Base-by-base conservation (phyloP, 805 yeast genomes). In the Hanseniaspora hatyaiensis region DNA sequence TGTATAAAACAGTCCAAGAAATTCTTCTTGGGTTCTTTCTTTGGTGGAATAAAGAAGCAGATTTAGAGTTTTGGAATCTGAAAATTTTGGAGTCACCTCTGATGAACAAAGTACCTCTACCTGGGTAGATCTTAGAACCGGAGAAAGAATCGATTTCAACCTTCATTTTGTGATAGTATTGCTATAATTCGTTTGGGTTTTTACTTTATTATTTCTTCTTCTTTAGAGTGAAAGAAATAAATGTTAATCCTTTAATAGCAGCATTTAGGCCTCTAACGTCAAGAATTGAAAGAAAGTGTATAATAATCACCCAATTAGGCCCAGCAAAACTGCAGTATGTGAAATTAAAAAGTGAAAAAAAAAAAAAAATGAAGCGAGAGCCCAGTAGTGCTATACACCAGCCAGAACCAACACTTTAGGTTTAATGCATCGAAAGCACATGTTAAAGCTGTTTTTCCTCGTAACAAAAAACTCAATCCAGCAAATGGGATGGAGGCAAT, bases 11-110 rank as follows among this genome's bases (percentile, higher is more conserved):
- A 61, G 99, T 92, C 99, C 99, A 92, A 58, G 97, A 80, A 70
- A 92, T 80, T 81, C 96, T 84, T 82, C 99, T 88, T 77, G 99
- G 99, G 88, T 92, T 92, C 94, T 92, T 92, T 82, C 96, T 87
- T 80, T 92, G 99, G 69, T 81, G 80, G 92, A 92, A 92, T 67
- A 92, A 82, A 69, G 97, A 87, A 65, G 95, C 89, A 68, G 94
- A 79, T 77, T 92, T 92, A 63, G 96, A 83, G 72, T 84, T 80
- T 73, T 83, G 94, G 92, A 92, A 92, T 81, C 99, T 88, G 95
- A 92, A 92, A 67, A 88, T 74, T 81, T 92, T 92, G 69, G 97
- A 88, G 86, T 92, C 99, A 66, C 97, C 97, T 77, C 99, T 87
- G 74, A 92, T 87, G 70, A 85, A 92, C 72, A 92, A 81, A 70